phyloP scores from a whole-genome alignment of 192 early-diverging fungal genomes.

The Gryganskiella cystojenkinii region DNA sequence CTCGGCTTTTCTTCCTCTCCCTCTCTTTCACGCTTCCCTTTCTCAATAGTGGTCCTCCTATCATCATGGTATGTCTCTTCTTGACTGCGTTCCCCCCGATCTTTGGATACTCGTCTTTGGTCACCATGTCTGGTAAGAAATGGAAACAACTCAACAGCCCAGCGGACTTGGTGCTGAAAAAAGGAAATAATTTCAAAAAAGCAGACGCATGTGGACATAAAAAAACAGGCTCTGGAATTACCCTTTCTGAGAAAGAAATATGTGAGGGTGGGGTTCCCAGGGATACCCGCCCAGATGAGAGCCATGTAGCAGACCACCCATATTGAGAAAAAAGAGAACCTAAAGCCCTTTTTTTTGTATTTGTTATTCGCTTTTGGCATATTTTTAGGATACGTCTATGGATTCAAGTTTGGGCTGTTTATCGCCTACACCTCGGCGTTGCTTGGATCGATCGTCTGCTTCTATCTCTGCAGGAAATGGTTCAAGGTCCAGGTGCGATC shows the following conservation, averaged over 20 bases:
- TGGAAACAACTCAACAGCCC: too few relatives aligned
- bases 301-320: too few relatives aligned
- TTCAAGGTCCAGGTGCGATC: conserved; percentile 56
- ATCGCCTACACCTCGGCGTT: conserved; percentile 72
- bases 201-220: too few relatives aligned
- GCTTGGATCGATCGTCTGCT: conserved; percentile 64
- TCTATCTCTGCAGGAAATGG: conserved; percentile 61
- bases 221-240: too few relatives aligned
- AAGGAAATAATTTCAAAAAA: background rate
- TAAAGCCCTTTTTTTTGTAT: conserved; percentile 4
- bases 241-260: background rate
- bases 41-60: conserved; percentile 32
- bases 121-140: conserved; percentile 61
- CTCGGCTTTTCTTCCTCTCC: too few relatives aligned
- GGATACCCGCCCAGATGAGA: too few relatives aligned
- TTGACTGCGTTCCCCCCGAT: conserved; percentile 76
- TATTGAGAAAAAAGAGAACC: background rate
- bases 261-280: too few relatives aligned
- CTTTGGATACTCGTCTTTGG: conserved; percentile 72
- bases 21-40: background rate
- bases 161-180: background rate
- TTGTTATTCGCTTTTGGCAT: too few relatives aligned
- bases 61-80: conserved; percentile 56
- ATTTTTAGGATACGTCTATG: conserved; percentile 69
- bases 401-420: conserved; percentile 66